Conservation (phyloP, 345 rosid genomes). For the Eucalyptus erythrocorys region DNA sequence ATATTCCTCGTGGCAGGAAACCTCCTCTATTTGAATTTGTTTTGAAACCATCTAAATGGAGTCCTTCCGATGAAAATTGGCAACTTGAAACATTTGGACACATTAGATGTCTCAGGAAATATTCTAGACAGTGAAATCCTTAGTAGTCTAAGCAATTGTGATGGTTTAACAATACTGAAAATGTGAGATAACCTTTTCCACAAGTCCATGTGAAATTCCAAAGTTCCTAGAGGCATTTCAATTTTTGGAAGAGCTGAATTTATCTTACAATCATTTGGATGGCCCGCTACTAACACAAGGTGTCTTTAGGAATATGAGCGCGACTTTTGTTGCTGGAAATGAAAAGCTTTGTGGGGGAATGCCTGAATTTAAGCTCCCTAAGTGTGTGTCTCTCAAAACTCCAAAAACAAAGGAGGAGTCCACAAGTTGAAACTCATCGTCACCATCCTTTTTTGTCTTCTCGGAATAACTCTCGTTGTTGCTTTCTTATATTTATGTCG, state of each 20-base stretch:
- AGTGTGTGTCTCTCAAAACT: background rate
- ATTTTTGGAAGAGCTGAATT: background rate
- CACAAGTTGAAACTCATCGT: background rate
- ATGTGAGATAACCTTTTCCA: background rate
- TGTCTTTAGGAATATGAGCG: background rate
- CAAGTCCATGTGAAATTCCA: background rate
- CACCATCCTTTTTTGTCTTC: background rate
- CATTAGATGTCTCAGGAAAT: background rate
- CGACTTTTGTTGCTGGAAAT: background rate
- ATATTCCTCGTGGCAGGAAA: background rate
- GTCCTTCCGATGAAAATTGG: background rate
- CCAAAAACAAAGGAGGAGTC: background rate
- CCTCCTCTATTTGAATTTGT: background rate
- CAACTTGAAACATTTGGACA: background rate
- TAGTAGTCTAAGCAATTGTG: background rate
- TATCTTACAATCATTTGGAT: background rate
- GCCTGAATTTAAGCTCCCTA: background rate
- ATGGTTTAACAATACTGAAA: background rate
- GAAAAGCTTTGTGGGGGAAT: background rate
- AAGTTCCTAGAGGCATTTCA: background rate
- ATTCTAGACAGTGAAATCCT: background rate
- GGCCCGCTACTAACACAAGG: background rate
- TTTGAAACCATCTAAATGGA: background rate
- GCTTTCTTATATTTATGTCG: background rate
- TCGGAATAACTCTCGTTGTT: rapidly evolving